These are phyloP conservation scores for Cystobasidium slooffiae DNA, from an alignment of 1,284 basidiomycete species.

Conservation along the genomic window DNA sequence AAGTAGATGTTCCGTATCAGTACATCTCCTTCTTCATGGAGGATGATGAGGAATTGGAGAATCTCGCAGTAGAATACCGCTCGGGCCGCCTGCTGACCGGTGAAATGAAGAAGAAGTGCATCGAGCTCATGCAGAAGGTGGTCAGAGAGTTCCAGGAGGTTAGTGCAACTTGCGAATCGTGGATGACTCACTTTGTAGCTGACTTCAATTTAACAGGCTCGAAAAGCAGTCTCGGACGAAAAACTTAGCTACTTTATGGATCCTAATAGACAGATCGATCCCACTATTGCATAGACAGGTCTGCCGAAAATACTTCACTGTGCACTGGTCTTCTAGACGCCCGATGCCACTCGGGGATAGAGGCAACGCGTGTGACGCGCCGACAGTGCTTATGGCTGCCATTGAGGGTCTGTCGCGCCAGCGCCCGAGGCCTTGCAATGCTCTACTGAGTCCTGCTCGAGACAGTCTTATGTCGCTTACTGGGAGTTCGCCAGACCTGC, in stretches of 20 bases:
- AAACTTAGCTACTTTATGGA: constrained; percentile 83
- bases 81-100: constrained; percentile 86
- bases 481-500: too few relatives aligned
- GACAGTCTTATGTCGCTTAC: too few relatives aligned
- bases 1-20: constrained; percentile 95
- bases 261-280: constrained; percentile 74
- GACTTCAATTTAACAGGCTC: constrained; percentile 64
- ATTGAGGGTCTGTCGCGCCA: too few relatives aligned
- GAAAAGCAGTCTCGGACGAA: constrained; percentile 79
- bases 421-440: too few relatives aligned
- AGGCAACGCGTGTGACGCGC: too few relatives aligned
- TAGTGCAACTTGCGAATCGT: constrained; percentile 51
- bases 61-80: constrained; percentile 86
- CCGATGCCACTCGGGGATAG: too few relatives aligned
- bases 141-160: constrained; percentile 88
- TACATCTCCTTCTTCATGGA: constrained; percentile 97
- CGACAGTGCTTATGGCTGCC: too few relatives aligned
- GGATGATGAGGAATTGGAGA: constrained; percentile 82
- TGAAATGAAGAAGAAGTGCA: constrained; percentile 89
- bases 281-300: constrained; percentile 46
- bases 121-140: constrained; percentile 79
- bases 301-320: too few relatives aligned
- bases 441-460: too few relatives aligned
- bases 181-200: constrained; percentile 41
- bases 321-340: too few relatives aligned